phyloP scores from a whole-genome alignment of 768 basidiomycete species.

The Daedalea quercina region DNA sequence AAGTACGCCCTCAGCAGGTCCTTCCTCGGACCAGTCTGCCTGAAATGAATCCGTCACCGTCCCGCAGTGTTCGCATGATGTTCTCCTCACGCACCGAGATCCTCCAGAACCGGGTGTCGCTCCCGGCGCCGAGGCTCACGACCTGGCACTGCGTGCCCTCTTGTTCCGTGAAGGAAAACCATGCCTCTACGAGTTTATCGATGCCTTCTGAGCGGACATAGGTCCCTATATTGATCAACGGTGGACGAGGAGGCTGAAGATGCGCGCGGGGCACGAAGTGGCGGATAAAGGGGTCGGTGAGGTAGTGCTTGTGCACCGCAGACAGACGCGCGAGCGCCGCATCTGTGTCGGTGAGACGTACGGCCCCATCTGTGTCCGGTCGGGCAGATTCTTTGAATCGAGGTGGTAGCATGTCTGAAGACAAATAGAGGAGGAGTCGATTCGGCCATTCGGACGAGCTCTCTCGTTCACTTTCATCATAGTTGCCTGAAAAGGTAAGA shows the following conservation, averaged over 20 bases:
- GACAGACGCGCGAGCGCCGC: slow-evolving; percentile 81
- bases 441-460: too few relatives aligned
- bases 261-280: slow-evolving; percentile 60
- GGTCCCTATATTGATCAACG: slow-evolving; percentile 94
- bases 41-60: not conserved
- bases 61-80: not conserved
- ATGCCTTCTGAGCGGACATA: slow-evolving; percentile 78
- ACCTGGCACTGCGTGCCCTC: slow-evolving; percentile 65
- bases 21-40: slow-evolving; percentile 50
- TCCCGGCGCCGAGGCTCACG: slow-evolving; percentile 92
- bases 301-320: slow-evolving; percentile 76
- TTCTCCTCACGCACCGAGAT: slow-evolving; percentile 53
- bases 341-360: slow-evolving; percentile 77
- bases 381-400: not conserved
- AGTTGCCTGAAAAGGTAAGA: too few relatives aligned
- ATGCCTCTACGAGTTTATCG: slow-evolving; percentile 66
- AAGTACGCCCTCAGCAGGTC: slow-evolving; percentile 56
- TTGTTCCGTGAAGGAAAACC: slow-evolving; percentile 41
- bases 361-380: slow-evolving; percentile 49
- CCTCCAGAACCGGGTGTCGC: slow-evolving; percentile 94
- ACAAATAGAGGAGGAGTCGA: too few relatives aligned
- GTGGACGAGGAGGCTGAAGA: slow-evolving; percentile 56
- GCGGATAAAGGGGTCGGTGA: slow-evolving; percentile 68
- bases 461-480: too few relatives aligned
- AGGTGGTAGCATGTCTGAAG: slow-evolving; percentile 12